Base-by-base conservation (phyloP, 148 eudicot species). In the Mesembryanthemum crystallinum region DNA sequence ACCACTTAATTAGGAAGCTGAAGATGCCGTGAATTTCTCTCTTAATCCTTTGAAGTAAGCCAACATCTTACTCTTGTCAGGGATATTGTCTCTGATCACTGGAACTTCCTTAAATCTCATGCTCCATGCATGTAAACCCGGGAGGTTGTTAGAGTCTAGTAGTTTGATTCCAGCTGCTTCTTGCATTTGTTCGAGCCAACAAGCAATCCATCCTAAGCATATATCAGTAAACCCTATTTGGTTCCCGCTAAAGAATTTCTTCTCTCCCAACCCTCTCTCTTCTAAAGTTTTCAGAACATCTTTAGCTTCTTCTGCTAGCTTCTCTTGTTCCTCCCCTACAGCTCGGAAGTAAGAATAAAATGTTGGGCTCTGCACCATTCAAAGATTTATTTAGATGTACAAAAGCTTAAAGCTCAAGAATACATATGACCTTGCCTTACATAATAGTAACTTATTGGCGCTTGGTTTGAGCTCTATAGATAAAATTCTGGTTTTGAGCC, bases 291-390 rank as follows among this genome's bases (percentile, higher is more conserved):
- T 58, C 0, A 80, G 77, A 20, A 80, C 2, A 51, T 75, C 71
- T 69, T 54, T 80, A 62, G 75, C 71, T 62, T 80, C 82, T 52
- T 51, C 51, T 14, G 82, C 82, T 51, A 74, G 64, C 59, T 75
- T 75, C 76, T 70, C 75, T 70, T 75, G 79, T 7, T 75, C 83
- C 63, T 80, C 79, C 39, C 83, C 79, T 12, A 43, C 70, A 8
- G 83, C 79, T 80, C 76, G 76, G 23, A 75, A 75, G 59, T 75
- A 80, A 23, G 61, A 24, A 25, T 75, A 80, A 23, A 80, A 80
- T 64, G 43, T 32, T 55, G 75, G 76, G 61, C 76, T 71, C 83
- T 80, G 72, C 67, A 75, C 11, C 33, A 69, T 69, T 25, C 25
- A 59, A 42, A 68, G 23, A 67, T 25, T 4, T 59, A 69, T 17